Evolutionary conservation across 129 eudicot genomes (phyloP), one percentile per base, ranked within the genome.

Genomic region (Helichrysum umbraculigerum): DNA sequence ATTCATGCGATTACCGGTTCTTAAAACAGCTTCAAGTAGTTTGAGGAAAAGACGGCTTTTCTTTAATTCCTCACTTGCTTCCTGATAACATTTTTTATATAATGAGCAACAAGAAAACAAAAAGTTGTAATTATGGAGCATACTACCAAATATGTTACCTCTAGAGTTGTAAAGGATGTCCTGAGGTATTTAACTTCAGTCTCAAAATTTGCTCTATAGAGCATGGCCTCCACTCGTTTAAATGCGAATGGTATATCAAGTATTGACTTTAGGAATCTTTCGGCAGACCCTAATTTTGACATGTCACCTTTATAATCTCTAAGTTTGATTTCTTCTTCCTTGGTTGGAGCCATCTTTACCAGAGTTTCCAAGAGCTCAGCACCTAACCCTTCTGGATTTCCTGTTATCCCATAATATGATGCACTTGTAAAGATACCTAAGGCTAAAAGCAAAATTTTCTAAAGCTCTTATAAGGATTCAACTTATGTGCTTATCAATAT

Each of bases 311-410:
- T 86, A 77, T 91, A 91, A 70, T 88, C 93, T 82, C 84, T 84
- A 20, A 94, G 97, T 72, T 87, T 94, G 25, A 91, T 91, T 82
- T 91, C 98, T 84, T 94, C 98, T 83, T 94, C 98, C 76, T 94
- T 91, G 76, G 98, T 94, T 82, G 98, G 98, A 57, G 93, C 98
- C 98, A 94, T 91, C 88, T 94, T 94, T 71, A 89, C 97, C 76
- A 94, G 81, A 28, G 98, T 91, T 84, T 94, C 98, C 83, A 94
- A 76, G 64, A 90, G 93, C 81, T 94, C 97, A 1, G 90, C 88
- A 32, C 97, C 97, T 50, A 94, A 76, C 25, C 96, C 96, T 81
- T 91, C 97, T 37, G 93, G 92, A 76, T 86, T 91, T 57, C 98
- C 98, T 94, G 93, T 83, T 81, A 32, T 79, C 82, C 34, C 59